Base-by-base conservation (phyloP, 2,329 filamentous ascomycete species). In the Colletotrichum sp. region DNA sequence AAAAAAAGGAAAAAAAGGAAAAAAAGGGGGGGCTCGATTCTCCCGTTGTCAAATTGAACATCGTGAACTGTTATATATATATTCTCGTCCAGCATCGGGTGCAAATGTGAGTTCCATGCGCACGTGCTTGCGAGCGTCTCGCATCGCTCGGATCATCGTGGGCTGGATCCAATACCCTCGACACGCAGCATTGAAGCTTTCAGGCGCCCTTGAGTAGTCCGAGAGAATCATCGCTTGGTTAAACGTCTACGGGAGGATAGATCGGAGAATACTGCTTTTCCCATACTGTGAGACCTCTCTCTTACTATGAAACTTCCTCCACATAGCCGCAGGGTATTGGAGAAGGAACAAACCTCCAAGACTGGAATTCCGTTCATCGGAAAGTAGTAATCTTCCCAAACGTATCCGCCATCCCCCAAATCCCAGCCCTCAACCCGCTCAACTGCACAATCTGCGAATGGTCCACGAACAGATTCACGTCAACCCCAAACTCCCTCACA, bases 381-480 rank as follows among this genome's bases (percentile, higher is more conserved):
- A 74, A 74, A 0, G 68, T 71, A 9, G 68, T 88, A 13, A 64
- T 55, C 47, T 69, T 89, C 18, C 88, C 88, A 83, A 88, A 90
- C 0, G 87, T 89, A 77, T 90, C 87, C 9, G 87, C 86, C 79
- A 63, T 57, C 0, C 67, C 67, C 58, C 58, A 57, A 4, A 86
- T 90, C 4, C 88, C 88, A 54, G 84, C 82, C 51, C 87, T 82
- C 74, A 90, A 77, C 71, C 87, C 88, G 29, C 83, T 86, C 69
- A 90, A 76, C 81, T 90, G 88, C 72, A 90, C 88, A 77, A 90
- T 89, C 82, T 90, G 88, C 47, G 87, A 89, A 78, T 90, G 87
- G 76, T 90, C 88, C 66, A 90, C 87, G 78, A 90, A 90, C 36
- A 90, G 75, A 75, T 90, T 90, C 55, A 90, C 87, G 76, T 90